Base-by-base conservation (phyloP, 495 filamentous ascomycete species). In the Aspergillus bertholletiae region DNA sequence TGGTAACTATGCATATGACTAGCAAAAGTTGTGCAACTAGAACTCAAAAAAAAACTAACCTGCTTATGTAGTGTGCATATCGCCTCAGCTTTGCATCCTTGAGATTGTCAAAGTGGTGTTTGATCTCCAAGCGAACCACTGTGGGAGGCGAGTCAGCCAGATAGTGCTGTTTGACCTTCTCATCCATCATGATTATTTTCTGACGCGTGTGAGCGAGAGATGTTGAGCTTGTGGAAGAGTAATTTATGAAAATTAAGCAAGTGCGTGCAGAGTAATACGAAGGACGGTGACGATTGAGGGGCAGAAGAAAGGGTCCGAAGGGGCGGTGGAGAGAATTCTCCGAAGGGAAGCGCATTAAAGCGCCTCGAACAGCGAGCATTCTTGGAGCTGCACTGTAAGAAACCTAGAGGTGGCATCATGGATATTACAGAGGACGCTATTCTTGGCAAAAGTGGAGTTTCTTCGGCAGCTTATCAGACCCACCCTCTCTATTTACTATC, bases 21-120 rank as follows among this genome's bases (percentile, higher is more conserved):
- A 13, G 17, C 17, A 12, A 17, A 17, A 35, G 37, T 3, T 21
- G 23, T 37, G 34, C 7, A n/a, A 15, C 12, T n/a, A n/a, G 34
- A 15, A n/a, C 17, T n/a, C 13, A 20, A 39, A 44, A 48, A n/a
- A 26, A 34, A 56, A 46, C 76, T 57, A 80, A 92, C 89, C 81
- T 78, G 80, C 87, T 92, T 64, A 97, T 90, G 62, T 89, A 88
- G 70, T 98, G 94, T 32, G 94, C 92, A 73, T 98, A 98, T 69
- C 83, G 83, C 18, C 71, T 61, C 51, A 81, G 67, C 68, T 89
- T 90, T 59, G 86, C 76, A 62, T 90, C 84, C 37, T 79, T 84
- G 51, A 98, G 73, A 12, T 88, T 83, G 39, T 91, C 85, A 69
- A 97, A 98, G 69, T 97, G 94, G 50, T 87, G 84, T 73, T 89